Percentiles rank a stretch among this genome's conserved stretches.
phyloP scores from a whole-genome alignment of 2,329 filamentous ascomycete species.

The Ustilaginoidea virens region DNA sequence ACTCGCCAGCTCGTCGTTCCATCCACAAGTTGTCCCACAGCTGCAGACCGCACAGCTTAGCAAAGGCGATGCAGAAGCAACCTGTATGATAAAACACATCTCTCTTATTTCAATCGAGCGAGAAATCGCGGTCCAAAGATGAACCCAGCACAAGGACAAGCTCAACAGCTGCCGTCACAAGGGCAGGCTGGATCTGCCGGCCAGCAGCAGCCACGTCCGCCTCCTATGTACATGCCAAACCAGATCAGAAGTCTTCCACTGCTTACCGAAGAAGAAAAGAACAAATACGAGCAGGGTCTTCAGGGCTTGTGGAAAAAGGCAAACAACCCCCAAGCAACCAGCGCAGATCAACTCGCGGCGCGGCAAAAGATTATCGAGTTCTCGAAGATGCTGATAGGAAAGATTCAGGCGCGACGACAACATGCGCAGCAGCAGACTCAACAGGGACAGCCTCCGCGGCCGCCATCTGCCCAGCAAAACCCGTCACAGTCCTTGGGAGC shows the following conservation, averaged over 20 bases:
- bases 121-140: conserved; percentile 6
- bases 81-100: no score
- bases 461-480: conserved; percentile 8
- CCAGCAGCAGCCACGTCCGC: conserved; percentile 13
- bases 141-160: conserved; percentile 12
- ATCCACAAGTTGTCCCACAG: no score
- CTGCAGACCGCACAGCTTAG: no score
- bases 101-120: no score
- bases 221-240: conserved; percentile 33
- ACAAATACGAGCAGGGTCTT: conserved; percentile 43
- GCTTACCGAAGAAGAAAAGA: conserved; percentile 38
- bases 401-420: conserved; percentile 27
- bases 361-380: conserved; percentile 45
- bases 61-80: no score
- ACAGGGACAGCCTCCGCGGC: conserved; percentile 9
- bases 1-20: no score
- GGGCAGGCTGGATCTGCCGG: conserved; percentile 11
- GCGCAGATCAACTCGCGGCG: conserved; percentile 31
- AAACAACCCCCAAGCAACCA: conserved; percentile 30
- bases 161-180: conserved; percentile 9
- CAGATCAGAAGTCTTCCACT: conserved; percentile 34
- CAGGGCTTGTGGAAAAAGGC: conserved; percentile 36
- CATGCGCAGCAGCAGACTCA: conserved; percentile 18
- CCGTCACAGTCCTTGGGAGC: conserved; percentile 7
- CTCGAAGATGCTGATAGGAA: conserved; percentile 38